Evolutionary conservation across 108 stramenopile species (phyloP), one percentile per base, ranked within the genome.

Genomic region (Cyclostephanos invisitatus): DNA sequence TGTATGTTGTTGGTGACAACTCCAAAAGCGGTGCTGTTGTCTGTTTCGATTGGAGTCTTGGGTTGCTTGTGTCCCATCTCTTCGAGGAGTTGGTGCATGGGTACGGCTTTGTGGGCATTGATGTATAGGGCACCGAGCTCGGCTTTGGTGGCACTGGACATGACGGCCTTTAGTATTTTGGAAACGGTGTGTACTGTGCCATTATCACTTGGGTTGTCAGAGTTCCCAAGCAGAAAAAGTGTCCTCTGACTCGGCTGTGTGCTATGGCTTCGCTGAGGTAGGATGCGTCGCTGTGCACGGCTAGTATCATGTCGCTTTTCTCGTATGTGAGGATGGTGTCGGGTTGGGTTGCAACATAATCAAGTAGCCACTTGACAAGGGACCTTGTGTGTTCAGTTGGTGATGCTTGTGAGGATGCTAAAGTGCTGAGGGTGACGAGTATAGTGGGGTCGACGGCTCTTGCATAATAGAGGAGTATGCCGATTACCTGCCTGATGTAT

Each of bases 261-360:
- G 49, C 65, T 5, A 27, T 5, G 3, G 44, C 15, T 27, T 44
- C 63, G 48, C 2, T 18, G 32, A 85, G 68, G 48, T 85, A 85
- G 73, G 32, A 62, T 38, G 70, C 73, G 53, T 79, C 68, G 69
- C 37, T 60, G 28, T 78, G 40, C 59, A 72, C 40, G 11, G 2
- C 7, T 2, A 79, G 67, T 21, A 64, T 25, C 84, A 84, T 81
- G 67, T 68, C 67, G 27, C 76, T 77, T 60, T 59, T 49, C 10
- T 54, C 24, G 62, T 68, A 81, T 1, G 70, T 60, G 6, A 84
- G 21, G 9, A 49, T 77, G 66, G 80, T 76, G 50, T 78, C 51
- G 1, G 80, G 80, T 53, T 84, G 59, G 18, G 84, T 64, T 36
- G 84, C 78, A 1, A 61, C 55, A 64, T 84, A 84, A 38, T 84